These are phyloP conservation scores for Podila horticola DNA, from an alignment of 192 early-diverging fungal species.

Conservation along the genomic window DNA sequence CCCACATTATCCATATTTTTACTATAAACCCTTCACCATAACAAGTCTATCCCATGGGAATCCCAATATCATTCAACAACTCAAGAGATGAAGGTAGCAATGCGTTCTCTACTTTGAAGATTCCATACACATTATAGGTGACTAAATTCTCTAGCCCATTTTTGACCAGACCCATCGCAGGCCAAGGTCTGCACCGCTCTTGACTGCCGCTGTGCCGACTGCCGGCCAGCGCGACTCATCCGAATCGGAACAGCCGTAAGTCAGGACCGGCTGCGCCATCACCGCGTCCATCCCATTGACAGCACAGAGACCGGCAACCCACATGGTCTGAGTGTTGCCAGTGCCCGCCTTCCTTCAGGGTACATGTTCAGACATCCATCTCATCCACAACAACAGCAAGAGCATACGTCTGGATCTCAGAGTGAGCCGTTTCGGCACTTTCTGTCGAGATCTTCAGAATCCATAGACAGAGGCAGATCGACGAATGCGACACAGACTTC, in stretches of 20 bases:
- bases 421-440: neutral
- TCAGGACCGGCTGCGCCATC: neutral
- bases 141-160: neutral
- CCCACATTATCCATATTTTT: too few relatives aligned
- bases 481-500: neutral
- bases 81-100: neutral
- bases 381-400: neutral
- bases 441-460: neutral
- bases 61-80: conserved; percentile 12
- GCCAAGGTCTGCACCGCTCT: conserved; percentile 5
- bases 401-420: neutral
- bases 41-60: conserved; percentile 4
- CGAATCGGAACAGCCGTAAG: conserved; percentile 1
- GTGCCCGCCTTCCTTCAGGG: neutral
- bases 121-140: neutral
- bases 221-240: conserved; percentile 5
- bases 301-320: neutral
- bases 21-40: neutral
- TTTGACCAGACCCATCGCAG: neutral
- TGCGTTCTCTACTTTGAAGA: too few relatives aligned
- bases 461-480: neutral
- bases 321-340: neutral
- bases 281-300: neutral
- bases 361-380: conserved; percentile 13
- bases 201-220: conserved; percentile 23